Base-by-base conservation (phyloP, 768 basidiomycete species). In the Amanita thiersii region DNA sequence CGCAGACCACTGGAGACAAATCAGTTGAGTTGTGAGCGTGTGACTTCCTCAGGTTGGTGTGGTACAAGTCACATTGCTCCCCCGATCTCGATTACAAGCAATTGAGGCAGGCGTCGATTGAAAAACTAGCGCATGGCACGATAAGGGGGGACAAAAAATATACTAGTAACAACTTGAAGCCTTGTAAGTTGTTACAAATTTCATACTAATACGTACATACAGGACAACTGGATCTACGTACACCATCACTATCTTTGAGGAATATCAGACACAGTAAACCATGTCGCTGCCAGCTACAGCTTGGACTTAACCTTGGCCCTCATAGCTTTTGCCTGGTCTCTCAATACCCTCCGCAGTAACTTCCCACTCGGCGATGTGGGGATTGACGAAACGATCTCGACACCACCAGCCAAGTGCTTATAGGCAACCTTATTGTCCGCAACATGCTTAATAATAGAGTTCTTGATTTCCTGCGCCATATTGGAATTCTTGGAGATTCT, bases 341-440 rank as follows among this genome's bases (percentile, higher is more conserved):
- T 59, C 47, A 72, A 38, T 15, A 54, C 25, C 10, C 53, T 40
- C 18, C 46, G 12, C 36, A 47, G 18, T 11, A 77, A 53, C 39
- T 77, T 77, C 24, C 81, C 81, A 47, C 73, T 78, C 5, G 81
- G 77, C 40, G 76, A 81, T 50, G 71, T 80, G 0, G 80, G 80
- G 23, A 83, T 76, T 9, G 50, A 52, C 31, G 69, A 56, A 3
- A 75, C 55, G 40, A 81, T 71, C 47, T 75, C 71, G 8, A 83
- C 73, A 0, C 79, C 79, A 2, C 75, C 79, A 0, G 65, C 63
- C 28, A 82, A 59, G 40, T 65, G 72, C 52, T 83, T 83, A 53
- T 82, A 81, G 9, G 59, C 55, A 11, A 68, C 62, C 49, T 79
- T 79, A 45, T 69, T 70, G 38, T 66, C 61, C 3, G 73, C 71